A percentile compares a stretch with the other conserved stretches of the same genome.
These are phyloP conservation scores for Yamadazyma nakazawae DNA, from an alignment of 805 yeast genomes.

Conservation along the genomic window DNA sequence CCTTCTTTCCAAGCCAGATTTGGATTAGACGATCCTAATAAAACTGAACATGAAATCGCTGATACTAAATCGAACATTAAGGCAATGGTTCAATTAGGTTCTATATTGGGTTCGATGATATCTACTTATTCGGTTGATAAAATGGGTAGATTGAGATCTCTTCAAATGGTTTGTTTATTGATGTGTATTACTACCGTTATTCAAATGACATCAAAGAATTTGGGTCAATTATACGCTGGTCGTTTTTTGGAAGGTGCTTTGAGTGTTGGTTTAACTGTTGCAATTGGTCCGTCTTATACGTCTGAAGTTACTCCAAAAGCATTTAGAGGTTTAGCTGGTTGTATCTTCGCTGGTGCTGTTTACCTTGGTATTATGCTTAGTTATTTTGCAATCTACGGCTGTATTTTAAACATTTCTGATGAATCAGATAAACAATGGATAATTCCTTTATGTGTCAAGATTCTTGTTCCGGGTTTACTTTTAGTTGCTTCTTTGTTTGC, in stretches of 20 bases:
- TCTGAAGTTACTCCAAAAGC: conserved; percentile 53
- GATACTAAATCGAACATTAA: conserved; percentile 50
- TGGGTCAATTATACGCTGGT: conserved; percentile 56
- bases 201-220: conserved; percentile 42
- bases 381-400: conserved; percentile 51
- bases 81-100: conserved; percentile 57
- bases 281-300: conserved; percentile 53
- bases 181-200: conserved; percentile 48
- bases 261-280: conserved; percentile 56
- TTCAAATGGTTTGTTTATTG: conserved; percentile 40
- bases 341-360: conserved; percentile 56
- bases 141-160: conserved; percentile 49
- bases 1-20: conserved; percentile 44
- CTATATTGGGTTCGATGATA: conserved; percentile 50
- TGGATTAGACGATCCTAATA: conserved; percentile 41
- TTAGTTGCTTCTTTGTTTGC: conserved; percentile 42
- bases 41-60: conserved; percentile 36
- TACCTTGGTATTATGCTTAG: conserved; percentile 52
- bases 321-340: conserved; percentile 50
- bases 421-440: conserved; percentile 47
- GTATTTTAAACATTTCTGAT: conserved; percentile 42
- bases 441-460: conserved; percentile 47
- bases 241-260: conserved; percentile 50
- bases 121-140: conserved; percentile 48
- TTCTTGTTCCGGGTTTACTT: conserved; percentile 46